Conservation (phyloP, 139 green algal species). For the Diplosphaera chodatii region DNA sequence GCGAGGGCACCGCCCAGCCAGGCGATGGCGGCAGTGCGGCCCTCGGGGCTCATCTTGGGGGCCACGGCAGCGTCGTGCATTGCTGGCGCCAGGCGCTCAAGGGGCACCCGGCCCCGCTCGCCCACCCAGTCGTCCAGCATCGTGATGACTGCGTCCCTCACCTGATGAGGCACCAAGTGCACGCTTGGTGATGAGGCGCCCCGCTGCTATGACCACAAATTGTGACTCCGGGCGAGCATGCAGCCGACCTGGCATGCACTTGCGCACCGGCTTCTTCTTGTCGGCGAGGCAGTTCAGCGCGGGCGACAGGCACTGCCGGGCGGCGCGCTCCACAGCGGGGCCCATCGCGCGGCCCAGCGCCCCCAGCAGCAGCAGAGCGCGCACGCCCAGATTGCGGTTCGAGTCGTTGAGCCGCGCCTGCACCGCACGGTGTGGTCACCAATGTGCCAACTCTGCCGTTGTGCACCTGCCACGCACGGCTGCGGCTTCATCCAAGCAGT, state of each 20-base stretch:
- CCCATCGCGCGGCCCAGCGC: slow-evolving; percentile 84
- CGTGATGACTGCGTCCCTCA: slow-evolving; percentile 64
- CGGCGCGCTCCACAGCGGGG: slow-evolving; percentile 54
- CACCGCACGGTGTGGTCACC: too few species aligned
- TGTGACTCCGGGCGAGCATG: background rate
- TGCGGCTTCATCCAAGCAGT: too few species aligned
- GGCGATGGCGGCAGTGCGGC: background rate
- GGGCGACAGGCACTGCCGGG: slow-evolving; percentile 37
- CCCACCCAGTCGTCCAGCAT: slow-evolving; percentile 74
- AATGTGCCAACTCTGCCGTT: too few species aligned
- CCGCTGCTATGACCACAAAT: background rate
- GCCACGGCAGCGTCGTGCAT: slow-evolving; percentile 44
- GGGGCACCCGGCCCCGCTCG: slow-evolving; percentile 11
- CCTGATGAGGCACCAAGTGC: slow-evolving; percentile 39
- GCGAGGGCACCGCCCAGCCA: background rate
- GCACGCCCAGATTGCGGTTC: slow-evolving; percentile 88
- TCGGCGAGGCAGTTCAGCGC: slow-evolving; percentile 77
- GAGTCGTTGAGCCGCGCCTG: slow-evolving; percentile 71
- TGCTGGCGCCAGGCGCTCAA: slow-evolving; percentile 44
- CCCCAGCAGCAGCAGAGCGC: slow-evolving; percentile 61
- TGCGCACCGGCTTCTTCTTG: slow-evolving; percentile 77
- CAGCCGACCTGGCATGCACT: too few species aligned
- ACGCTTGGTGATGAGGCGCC: too few species aligned
- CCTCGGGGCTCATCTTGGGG: slow-evolving; percentile 40
- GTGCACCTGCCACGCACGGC: too few species aligned